Conservation (phyloP, 129 eudicot genomes). For the Ambrosia artemisiifolia region DNA sequence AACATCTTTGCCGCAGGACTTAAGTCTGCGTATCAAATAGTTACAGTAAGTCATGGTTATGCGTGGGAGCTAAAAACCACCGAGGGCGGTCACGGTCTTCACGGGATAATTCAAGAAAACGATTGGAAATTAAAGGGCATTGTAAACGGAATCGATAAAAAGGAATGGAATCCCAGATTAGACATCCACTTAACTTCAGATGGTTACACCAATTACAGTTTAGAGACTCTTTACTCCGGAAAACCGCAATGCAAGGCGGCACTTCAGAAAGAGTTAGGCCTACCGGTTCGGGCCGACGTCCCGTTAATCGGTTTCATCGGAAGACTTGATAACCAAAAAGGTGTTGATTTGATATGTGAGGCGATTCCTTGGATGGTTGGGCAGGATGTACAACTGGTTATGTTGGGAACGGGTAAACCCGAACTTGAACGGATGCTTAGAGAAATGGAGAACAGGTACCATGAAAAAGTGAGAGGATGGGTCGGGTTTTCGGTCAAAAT, state of each 20-base stretch:
- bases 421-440: conserved; percentile 80
- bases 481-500: conserved; percentile 85
- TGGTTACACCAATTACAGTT: conserved; percentile 74
- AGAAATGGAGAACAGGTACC: conserved; percentile 53
- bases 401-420: conserved; percentile 83
- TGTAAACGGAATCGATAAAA: conserved; percentile 78
- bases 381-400: conserved; percentile 85
- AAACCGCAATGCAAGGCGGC: conserved; percentile 88
- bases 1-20: conserved; percentile 94
- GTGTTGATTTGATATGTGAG: conserved; percentile 79
- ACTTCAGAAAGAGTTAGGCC: conserved; percentile 78
- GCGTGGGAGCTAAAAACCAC: conserved; percentile 88
- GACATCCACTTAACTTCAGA: conserved; percentile 76
- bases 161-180: conserved; percentile 79
- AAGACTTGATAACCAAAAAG: conserved; percentile 85
- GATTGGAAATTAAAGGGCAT: conserved; percentile 93
- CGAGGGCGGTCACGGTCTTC: conserved; percentile 97
- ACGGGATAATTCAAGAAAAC: conserved; percentile 63
- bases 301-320: conserved; percentile 92
- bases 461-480: conserved; percentile 73
- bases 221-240: conserved; percentile 62
- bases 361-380: conserved; percentile 88
- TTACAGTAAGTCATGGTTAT: conserved; percentile 90
- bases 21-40: conserved; percentile 79
- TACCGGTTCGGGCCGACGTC: conserved; percentile 59